Conservation (phyloP, 176 grass and related monocot genomes). For the Paspalum notatum region DNA sequence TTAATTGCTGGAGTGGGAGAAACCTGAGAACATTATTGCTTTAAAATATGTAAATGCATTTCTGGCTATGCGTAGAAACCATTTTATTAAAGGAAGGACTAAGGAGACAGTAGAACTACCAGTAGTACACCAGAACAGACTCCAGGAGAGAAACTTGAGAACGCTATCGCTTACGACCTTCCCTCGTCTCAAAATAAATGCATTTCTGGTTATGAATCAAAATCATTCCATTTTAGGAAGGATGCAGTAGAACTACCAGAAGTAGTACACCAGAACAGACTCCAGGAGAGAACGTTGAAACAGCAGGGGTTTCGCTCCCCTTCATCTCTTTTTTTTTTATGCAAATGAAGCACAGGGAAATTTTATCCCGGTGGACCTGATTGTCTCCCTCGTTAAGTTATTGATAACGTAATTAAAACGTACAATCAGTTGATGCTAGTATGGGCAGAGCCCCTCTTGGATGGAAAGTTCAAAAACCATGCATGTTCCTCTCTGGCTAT, state of each 20-base stretch:
- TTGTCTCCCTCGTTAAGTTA: slow-evolving; percentile 4
- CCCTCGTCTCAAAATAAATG: no score
- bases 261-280: neutral
- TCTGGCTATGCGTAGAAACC: no score
- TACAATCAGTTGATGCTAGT: slow-evolving; percentile 34
- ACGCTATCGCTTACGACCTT: no score
- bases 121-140: neutral
- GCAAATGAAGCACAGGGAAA: neutral
- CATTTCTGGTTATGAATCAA: no score
- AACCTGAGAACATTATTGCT: neutral
- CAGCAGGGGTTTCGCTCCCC: no score
- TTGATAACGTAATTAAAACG: slow-evolving; percentile 3
- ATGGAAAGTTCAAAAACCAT: slow-evolving; percentile 21
- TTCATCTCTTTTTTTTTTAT: neutral
- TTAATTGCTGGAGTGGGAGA: neutral
- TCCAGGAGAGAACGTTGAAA: neutral
- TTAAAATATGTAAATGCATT: no score
- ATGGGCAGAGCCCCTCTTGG: neutral
- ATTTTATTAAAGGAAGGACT: no score
- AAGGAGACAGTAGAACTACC: no score
- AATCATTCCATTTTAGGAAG: no score
- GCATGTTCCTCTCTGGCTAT: neutral
- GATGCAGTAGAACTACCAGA: no score
- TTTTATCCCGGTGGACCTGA: neutral
- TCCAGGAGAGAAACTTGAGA: no score